A percentile compares a stretch with the other conserved stretches of the same genome.
phyloP scores from a whole-genome alignment of 176 grass and related monocot species.

The Ensete glaucum region DNA sequence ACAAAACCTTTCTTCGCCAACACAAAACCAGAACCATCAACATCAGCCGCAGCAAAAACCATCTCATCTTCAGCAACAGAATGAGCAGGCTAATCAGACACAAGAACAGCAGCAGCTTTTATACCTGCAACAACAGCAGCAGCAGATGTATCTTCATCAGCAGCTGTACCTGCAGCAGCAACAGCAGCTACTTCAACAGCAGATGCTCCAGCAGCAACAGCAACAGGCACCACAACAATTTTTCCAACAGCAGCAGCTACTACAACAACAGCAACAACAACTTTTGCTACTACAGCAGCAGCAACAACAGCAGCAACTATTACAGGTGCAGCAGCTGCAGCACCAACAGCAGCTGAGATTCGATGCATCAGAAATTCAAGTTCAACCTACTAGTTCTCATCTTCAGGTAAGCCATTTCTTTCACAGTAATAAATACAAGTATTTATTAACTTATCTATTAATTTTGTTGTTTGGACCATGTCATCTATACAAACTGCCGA shows the following conservation, averaged over 20 bases:
- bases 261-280: conserved; percentile 34
- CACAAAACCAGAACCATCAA: conserved; percentile 28
- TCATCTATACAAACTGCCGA: neutral
- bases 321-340: conserved; percentile 21
- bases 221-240: conserved; percentile 8
- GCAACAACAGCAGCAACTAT: conserved; percentile 28
- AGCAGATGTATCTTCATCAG: conserved; percentile 61
- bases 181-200: conserved; percentile 28
- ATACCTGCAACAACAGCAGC: conserved; percentile 48
- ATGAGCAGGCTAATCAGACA: neutral
- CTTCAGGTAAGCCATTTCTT: conserved; percentile 30
- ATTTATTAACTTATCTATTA: neutral
- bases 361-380: conserved; percentile 34
- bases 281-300: conserved; percentile 25
- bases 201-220: conserved; percentile 2
- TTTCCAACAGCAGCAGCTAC: conserved; percentile 3
- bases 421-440: neutral
- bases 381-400: conserved; percentile 22
- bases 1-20: conserved; percentile 22
- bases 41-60: conserved; percentile 30
- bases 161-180: conserved; percentile 28
- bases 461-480: neutral
- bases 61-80: conserved; percentile 10
- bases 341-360: conserved; percentile 31
- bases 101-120: conserved; percentile 52